Conservation (phyloP, 1,284 basidiomycete species). For the Mycosarcoma mackinlayi region DNA sequence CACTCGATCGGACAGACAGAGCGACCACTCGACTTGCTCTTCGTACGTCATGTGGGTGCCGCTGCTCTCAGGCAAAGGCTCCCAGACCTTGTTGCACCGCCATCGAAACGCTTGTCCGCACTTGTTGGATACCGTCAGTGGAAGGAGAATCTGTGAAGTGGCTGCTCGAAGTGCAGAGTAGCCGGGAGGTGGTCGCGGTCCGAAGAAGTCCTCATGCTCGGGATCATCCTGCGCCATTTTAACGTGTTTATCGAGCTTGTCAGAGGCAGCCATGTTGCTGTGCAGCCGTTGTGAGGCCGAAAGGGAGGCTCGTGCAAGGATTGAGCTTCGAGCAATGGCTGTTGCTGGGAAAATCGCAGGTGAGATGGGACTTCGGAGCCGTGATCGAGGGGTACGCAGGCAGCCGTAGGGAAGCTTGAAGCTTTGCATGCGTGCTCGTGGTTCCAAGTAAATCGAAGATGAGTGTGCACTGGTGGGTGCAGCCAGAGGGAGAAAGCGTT, state of each 20-base stretch:
- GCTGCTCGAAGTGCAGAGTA: constrained; percentile 37
- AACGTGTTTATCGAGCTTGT: constrained; percentile 10
- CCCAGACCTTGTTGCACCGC: constrained; percentile 55
- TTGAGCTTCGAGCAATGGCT: not conserved
- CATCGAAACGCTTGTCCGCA: constrained; percentile 67
- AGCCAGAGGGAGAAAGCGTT: not conserved
- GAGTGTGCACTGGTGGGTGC: not conserved
- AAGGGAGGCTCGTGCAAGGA: not conserved
- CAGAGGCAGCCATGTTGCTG: not conserved
- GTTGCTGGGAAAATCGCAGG: not conserved
- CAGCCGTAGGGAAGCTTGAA: not conserved
- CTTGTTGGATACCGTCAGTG: constrained; percentile 63
- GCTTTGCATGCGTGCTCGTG: constrained; percentile 11
- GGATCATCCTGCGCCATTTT: constrained; percentile 17
- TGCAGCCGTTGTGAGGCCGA: not conserved
- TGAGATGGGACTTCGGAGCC: too few relatives aligned
- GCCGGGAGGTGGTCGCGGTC: constrained; percentile 47
- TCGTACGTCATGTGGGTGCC: constrained; percentile 7
- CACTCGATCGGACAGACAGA: constrained; percentile 64
- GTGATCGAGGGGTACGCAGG: not conserved
- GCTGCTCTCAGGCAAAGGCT: constrained; percentile 4
- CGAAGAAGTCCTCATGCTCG: constrained; percentile 28
- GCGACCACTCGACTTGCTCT: constrained; percentile 61
- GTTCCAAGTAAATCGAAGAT: not conserved
- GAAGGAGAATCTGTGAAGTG: constrained; percentile 54